phyloP scores from a whole-genome alignment of 2,329 filamentous ascomycete species.

The Botrytis porri region DNA sequence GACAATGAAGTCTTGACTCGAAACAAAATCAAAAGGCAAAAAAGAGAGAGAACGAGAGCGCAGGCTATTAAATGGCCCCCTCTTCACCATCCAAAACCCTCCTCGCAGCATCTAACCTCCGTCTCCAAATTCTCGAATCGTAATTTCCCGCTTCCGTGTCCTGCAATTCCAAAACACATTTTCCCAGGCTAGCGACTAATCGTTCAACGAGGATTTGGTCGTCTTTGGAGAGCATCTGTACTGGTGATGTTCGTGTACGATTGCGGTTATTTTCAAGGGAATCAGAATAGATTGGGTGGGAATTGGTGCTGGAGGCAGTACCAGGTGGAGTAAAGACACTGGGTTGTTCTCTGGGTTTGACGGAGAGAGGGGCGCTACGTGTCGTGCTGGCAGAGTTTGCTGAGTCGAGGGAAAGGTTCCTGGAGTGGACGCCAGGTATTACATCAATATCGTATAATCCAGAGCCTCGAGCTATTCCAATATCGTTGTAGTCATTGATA shows the following conservation, averaged over 20 bases:
- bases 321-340: slow-evolving; percentile 16
- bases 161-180: slow-evolving; percentile 57
- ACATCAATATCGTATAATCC: slow-evolving; percentile 34
- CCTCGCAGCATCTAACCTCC: slow-evolving; percentile 72
- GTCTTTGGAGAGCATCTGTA: slow-evolving; percentile 43
- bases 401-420: slow-evolving; percentile 39
- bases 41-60: background rate
- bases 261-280: slow-evolving; percentile 24
- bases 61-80: slow-evolving; percentile 36
- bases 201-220: slow-evolving; percentile 60
- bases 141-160: slow-evolving; percentile 53
- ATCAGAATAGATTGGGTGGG: slow-evolving; percentile 11
- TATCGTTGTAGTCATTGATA: slow-evolving; percentile 21
- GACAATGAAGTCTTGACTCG: background rate
- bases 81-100: slow-evolving; percentile 69
- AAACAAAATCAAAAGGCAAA: background rate
- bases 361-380: slow-evolving; percentile 60
- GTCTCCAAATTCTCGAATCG: slow-evolving; percentile 62
- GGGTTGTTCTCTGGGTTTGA: slow-evolving; percentile 43
- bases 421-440: slow-evolving; percentile 55
- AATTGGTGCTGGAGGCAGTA: background rate
- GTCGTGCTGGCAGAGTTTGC: slow-evolving; percentile 48
- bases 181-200: slow-evolving; percentile 57
- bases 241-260: slow-evolving; percentile 31
- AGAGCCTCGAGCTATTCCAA: slow-evolving; percentile 23